Evolutionary conservation across 2,329 filamentous ascomycete genomes (phyloP), one percentile per base, ranked within the genome.

Genomic region (Tolypocladium album): DNA sequence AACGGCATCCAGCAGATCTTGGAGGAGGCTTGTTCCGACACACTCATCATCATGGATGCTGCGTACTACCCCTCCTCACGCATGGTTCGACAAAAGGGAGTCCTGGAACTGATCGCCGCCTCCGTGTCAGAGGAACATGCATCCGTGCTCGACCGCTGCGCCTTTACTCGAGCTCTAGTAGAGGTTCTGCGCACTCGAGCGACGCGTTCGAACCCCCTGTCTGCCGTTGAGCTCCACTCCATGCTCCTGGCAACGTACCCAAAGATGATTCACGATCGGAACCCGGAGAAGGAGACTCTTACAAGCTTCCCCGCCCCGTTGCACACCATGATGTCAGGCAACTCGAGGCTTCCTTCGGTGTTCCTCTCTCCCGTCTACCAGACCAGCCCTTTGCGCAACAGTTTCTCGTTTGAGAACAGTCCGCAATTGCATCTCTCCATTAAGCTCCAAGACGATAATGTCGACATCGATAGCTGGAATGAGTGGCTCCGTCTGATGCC

Each of bases 401-500:
- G 70, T 57, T 70, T 75, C 57, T 73, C 74, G 9, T 72, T 73
- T 45, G 75, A 77, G 57, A 76, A 76, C n/a, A 77, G 75, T 34
- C 73, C 78, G 2, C 78, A 81, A 59, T 62, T 85, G 42, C 78
- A 77, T 58, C 67, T 85, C 9, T 79, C 77, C 12, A 75, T 85
- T 59, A 75, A 77, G 34, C 69, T 85, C 50, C 75, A 75, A 2
- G 81, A 83, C 47, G 80, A 82, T 31, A 75, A 75, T 38, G 70
- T 82, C 61, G 78, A 82, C 61, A 67, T 79, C 58, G 81, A 84
- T 57, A 78, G 71, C 59, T 84, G 82, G 82, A 74, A 78, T 59
- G 82, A 85, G 66, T 85, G 82, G 81, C 69, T 85, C 63, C 78
- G 82, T 27, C 72, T 81, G 66, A 81, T 85, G 76, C 82, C 82